Evolutionary conservation across 2,329 filamentous ascomycete species (phyloP), one percentile per base, ranked within the genome.

Genomic region (Septoria petroselini): DNA sequence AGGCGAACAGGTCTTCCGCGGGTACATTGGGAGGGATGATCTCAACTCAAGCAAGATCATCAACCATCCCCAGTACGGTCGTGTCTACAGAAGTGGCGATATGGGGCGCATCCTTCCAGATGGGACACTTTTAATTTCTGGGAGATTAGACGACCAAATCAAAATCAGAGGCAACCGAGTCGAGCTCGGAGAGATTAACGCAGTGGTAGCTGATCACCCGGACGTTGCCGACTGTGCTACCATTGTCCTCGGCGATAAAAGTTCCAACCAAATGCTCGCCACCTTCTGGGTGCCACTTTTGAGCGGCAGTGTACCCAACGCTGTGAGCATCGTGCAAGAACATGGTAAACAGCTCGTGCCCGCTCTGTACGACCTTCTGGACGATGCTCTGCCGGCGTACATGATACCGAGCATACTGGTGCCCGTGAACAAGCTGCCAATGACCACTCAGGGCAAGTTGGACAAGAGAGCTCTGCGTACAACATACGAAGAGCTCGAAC

Each of bases 41-140:
- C 69, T 87, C 33, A 88, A 85, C 0, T 67, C 72, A 0, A 70
- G 76, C 9, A 88, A 84, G 59, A 88, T 95, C 52, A 74, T 91
- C 40, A 57, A 81, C 0, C 86, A 94, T 62, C 76, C 83, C 0
- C 53, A 65, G 0, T 85, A 82, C 64, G 90, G 90, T 1, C 80
- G 82, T 1, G 69, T 96, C 0, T 95, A 95, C 63, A 80, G 87
- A 9, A 90, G 85, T 27, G 90, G 91, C 0, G 90, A 96, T 61
- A 76, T 88, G 60, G 91, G 89, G 0, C 78, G 88, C 15, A 79
- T 95, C 71, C 78, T 95, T 7, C 75, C 82, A 0, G 86, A 94
- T 62, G 86, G 87, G 0, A 85, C 84, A 0, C 74, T 96, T 6
- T 68, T 87, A 3, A 87, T 93, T 33, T 69, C 81, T 7, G 87